These are phyloP conservation scores for Aschersonia sp. DNA, from an alignment of 2,329 filamentous ascomycete species.

Conservation along the genomic window DNA sequence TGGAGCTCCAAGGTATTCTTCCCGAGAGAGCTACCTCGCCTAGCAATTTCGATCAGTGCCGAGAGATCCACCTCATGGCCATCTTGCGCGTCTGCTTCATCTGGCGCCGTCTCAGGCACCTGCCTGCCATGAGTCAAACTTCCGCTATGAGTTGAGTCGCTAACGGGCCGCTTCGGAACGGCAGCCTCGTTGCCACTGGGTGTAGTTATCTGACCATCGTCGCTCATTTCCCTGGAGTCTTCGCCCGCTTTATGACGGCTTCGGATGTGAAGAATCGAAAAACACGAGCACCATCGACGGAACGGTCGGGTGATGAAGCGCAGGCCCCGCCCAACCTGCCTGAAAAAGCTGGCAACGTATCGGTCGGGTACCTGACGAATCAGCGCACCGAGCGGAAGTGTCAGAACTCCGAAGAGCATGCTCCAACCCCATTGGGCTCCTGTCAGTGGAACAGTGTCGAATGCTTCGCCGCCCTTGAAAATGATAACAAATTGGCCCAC, in stretches of 20 bases:
- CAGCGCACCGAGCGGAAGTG: constrained; percentile 43
- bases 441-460: constrained; percentile 46
- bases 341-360: constrained; percentile 15
- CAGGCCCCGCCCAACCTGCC: constrained; percentile 7
- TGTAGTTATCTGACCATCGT: constrained; percentile 2
- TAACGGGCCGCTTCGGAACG: constrained; percentile 1
- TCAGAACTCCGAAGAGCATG: constrained; percentile 50
- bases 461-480: constrained; percentile 53
- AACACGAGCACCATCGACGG: constrained; percentile 7
- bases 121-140: background rate
- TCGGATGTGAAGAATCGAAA: constrained; percentile 8
- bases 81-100: constrained; percentile 1
- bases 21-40: constrained; percentile 9
- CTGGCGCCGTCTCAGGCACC: background rate
- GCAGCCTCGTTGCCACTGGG: background rate
- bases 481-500: constrained; percentile 59
- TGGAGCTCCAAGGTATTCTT: constrained; percentile 23
- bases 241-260: constrained; percentile 10
- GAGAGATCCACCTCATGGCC: constrained; percentile 14
- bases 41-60: constrained; percentile 17
- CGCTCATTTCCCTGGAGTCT: constrained; percentile 10
- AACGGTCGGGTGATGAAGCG: constrained; percentile 9
- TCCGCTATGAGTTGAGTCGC: constrained; percentile 4
- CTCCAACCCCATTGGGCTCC: constrained; percentile 57
- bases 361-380: constrained; percentile 26